These are phyloP conservation scores for Verticillium nonalfalfae DNA, from an alignment of 2,329 filamentous ascomycete genomes.

Conservation along the genomic window DNA sequence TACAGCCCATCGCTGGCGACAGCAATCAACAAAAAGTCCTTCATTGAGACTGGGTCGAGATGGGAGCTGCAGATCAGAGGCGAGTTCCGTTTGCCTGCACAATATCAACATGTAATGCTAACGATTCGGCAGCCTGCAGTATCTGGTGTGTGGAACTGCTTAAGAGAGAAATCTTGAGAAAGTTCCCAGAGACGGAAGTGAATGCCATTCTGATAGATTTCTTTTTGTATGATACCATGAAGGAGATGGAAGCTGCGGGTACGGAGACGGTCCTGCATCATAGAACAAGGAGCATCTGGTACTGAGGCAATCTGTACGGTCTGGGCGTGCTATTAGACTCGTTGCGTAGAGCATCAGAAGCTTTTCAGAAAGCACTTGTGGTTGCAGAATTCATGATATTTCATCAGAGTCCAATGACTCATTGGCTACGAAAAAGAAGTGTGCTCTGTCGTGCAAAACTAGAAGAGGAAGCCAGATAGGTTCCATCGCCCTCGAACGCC, in stretches of 20 bases:
- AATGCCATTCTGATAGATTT: slow-evolving; percentile 97
- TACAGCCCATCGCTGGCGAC: slow-evolving; percentile 77
- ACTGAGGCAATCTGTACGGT: slow-evolving; percentile 40
- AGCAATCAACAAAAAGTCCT: slow-evolving; percentile 57
- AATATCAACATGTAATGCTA: neutral
- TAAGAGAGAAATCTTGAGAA: slow-evolving; percentile 66
- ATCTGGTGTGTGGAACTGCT: slow-evolving; percentile 96
- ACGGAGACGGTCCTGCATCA: slow-evolving; percentile 70
- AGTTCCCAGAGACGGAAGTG: slow-evolving; percentile 63
- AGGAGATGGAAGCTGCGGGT: slow-evolving; percentile 65
- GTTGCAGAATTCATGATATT: neutral
- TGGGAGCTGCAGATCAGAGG: slow-evolving; percentile 88
- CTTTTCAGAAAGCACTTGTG: neutral
- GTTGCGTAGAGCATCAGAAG: neutral
- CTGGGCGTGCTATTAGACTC: neutral
- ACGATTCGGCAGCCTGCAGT: slow-evolving; percentile 58
- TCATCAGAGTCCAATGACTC: neutral
- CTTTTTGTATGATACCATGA: slow-evolving; percentile 92
- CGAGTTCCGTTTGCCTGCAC: slow-evolving; percentile 25
- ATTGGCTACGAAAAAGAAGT: neutral
- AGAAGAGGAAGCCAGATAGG: neutral
- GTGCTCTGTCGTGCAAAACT: neutral
- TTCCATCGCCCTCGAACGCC: neutral
- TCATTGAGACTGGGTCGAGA: slow-evolving; percentile 63
- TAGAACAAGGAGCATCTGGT: slow-evolving; percentile 91